These are phyloP conservation scores for Phytophthora meadii DNA, from an alignment of 352 stramenopile genomes.

Conservation along the genomic window DNA sequence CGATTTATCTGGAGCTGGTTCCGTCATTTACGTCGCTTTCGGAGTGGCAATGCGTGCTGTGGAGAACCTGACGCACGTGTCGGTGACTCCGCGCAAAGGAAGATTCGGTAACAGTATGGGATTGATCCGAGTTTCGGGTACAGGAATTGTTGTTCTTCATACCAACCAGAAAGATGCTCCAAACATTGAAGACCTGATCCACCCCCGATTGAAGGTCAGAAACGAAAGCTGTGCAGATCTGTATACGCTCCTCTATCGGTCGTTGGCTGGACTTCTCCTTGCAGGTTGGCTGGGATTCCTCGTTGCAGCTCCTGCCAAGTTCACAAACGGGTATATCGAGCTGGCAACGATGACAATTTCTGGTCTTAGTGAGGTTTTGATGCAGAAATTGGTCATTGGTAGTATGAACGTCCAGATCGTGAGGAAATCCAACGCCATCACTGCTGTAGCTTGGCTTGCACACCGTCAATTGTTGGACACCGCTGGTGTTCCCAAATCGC, in stretches of 20 bases:
- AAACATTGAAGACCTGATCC: neutral
- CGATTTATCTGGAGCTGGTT: neutral
- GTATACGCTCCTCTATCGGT: neutral
- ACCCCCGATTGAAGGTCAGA: neutral
- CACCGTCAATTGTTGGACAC: neutral
- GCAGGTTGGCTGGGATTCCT: neutral
- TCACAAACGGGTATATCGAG: neutral
- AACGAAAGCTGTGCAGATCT: neutral
- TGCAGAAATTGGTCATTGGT: neutral
- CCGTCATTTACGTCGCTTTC: neutral
- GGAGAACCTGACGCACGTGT: neutral
- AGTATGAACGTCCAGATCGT: neutral
- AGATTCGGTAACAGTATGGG: neutral
- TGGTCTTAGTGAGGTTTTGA: neutral
- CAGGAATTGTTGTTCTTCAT: neutral
- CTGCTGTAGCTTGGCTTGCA: neutral
- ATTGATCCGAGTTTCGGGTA: neutral
- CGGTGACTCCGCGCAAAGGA: neutral
- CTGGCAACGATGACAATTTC: neutral
- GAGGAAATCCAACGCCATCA: neutral
- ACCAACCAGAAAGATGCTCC: neutral
- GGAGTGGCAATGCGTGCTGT: neutral
- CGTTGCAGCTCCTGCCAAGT: neutral
- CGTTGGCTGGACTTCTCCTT: neutral
- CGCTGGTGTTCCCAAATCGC: neutral